Evolutionary conservation across 192 early-diverging fungal genomes (phyloP).

Genomic region (Backusella morwellensis): DNA sequence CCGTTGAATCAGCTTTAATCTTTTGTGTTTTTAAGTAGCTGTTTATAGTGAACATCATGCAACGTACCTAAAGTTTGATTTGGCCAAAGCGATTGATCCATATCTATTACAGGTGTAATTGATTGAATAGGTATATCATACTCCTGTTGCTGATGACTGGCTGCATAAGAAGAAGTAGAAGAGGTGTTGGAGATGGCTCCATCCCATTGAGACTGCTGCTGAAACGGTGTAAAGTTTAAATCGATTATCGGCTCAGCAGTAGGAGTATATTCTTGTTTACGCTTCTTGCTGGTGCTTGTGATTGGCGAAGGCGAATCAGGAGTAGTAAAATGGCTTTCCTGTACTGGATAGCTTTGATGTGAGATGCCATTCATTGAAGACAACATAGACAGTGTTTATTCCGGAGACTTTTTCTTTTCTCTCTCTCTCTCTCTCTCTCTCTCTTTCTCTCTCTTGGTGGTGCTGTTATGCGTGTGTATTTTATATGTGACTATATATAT

Average conservation of each 20-base stretch:
- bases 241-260: not conserved
- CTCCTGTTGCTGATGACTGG: not conserved
- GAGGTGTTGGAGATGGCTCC: not conserved
- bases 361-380: not conserved
- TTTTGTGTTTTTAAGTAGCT: not conserved
- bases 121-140: not conserved
- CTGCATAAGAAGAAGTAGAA: conserved; percentile 5
- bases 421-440: no score
- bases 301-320: not conserved
- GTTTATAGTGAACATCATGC: not conserved
- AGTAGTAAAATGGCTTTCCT: not conserved
- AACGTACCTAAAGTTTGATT: not conserved
- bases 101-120: not conserved
- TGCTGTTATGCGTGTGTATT: not conserved
- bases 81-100: not conserved
- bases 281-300: not conserved
- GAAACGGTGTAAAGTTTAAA: not conserved
- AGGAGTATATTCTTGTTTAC: not conserved
- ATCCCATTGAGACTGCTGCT: not conserved
- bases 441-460: not conserved
- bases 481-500: not conserved
- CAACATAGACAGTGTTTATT: not conserved
- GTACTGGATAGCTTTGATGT: not conserved
- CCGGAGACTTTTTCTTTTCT: not conserved
- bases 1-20: not conserved